phyloP scores from a whole-genome alignment of 495 filamentous ascomycete species.

The Hyaloscypha variabilis region DNA sequence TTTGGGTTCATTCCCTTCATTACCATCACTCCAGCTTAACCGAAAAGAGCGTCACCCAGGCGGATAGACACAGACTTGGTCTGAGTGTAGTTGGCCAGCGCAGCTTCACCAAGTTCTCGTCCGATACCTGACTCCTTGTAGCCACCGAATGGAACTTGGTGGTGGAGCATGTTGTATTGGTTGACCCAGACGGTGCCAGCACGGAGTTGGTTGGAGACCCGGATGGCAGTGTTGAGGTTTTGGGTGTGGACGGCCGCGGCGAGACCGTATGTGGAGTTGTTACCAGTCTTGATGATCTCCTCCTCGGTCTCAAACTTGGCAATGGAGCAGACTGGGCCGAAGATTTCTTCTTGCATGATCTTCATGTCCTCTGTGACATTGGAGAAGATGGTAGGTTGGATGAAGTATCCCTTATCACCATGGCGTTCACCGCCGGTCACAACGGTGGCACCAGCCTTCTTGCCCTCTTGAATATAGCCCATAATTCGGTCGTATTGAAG shows the following conservation, averaged over 20 bases:
- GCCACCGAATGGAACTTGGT: constrained; percentile 84
- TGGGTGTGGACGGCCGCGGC: constrained; percentile 92
- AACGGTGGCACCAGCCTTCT: constrained; percentile 83
- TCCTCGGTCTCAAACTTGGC: constrained; percentile 92
- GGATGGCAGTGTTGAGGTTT: constrained; percentile 90
- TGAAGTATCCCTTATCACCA: constrained; percentile 93
- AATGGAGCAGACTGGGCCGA: constrained; percentile 91
- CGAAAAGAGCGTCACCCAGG: constrained; percentile 45
- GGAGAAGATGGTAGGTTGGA: constrained; percentile 96
- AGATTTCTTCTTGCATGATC: constrained; percentile 99
- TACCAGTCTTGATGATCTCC: constrained; percentile 80
- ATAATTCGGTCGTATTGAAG: constrained; percentile 97
- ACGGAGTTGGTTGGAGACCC: constrained; percentile 76
- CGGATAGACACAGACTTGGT: constrained; percentile 61
- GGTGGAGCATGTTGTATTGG: constrained; percentile 84
- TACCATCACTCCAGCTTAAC: constrained; percentile 20
- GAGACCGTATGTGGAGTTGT: constrained; percentile 83
- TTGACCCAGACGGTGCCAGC: constrained; percentile 98
- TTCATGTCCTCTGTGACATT: constrained; percentile 91
- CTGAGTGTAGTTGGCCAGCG: constrained; percentile 91
- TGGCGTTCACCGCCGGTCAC: constrained; percentile 86
- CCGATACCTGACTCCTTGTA: constrained; percentile 94
- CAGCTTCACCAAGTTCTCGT: constrained; percentile 92
- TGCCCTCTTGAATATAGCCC: constrained; percentile 93
- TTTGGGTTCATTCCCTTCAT: constrained; percentile 14